Conservation (phyloP, 257 asterid genomes). For the Jasminum sambac region DNA sequence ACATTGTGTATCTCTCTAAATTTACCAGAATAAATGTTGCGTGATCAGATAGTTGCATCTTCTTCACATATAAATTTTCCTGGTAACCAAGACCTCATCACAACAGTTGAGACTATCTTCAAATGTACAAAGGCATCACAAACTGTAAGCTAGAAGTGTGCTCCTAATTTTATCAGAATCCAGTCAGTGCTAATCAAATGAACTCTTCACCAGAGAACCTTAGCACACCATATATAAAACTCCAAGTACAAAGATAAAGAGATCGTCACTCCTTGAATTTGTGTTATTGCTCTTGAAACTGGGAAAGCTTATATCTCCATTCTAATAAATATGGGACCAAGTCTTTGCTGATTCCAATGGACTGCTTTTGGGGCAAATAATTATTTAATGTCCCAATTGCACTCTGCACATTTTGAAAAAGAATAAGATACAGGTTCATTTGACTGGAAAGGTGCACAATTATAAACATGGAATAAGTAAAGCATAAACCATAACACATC, state of each 20-base stretch:
- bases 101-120: conserved; percentile 4
- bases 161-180: conserved; percentile 26
- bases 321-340: conserved; percentile 26
- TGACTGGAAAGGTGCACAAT: conserved; percentile 37
- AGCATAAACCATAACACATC: conserved; percentile 19
- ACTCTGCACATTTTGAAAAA: conserved; percentile 54
- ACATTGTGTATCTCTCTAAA: background rate
- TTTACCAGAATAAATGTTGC: conserved; percentile 11
- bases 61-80: background rate
- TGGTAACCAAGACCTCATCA: background rate
- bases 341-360: conserved; percentile 50
- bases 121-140: conserved; percentile 20
- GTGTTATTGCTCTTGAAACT: conserved; percentile 26
- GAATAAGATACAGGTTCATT: conserved; percentile 71
- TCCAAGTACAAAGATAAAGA: conserved; percentile 29
- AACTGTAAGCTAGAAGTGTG: conserved; percentile 2
- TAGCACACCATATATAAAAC: conserved; percentile 32
- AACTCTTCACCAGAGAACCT: conserved; percentile 23
- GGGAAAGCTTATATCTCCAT: conserved; percentile 31
- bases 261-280: conserved; percentile 31
- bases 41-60: conserved; percentile 12
- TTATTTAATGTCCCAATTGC: conserved; percentile 41
- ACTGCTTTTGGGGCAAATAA: conserved; percentile 48
- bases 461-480: conserved; percentile 11
- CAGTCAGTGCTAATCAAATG: conserved; percentile 24